These are phyloP conservation scores for Heritiera littoralis DNA, from an alignment of 345 rosid genomes.

Conservation along the genomic window DNA sequence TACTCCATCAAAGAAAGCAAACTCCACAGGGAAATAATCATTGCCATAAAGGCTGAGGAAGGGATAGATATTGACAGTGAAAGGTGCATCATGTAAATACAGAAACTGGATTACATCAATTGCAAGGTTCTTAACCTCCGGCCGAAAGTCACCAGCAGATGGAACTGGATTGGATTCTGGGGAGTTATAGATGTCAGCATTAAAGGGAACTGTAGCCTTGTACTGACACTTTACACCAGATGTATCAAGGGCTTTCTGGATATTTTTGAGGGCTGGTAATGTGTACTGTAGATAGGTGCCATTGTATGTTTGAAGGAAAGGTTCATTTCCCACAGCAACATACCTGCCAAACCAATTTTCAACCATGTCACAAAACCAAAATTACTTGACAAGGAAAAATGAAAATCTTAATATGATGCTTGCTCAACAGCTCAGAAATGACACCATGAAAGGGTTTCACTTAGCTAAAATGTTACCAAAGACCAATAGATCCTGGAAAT, in stretches of 20 bases:
- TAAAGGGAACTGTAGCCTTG: conserved; percentile 52
- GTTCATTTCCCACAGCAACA: conserved; percentile 30
- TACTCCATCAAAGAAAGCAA: conserved; percentile 49
- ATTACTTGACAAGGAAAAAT: not conserved
- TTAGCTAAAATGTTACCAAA: not conserved
- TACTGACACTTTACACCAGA: conserved; percentile 30
- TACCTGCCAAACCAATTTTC: conserved; percentile 20
- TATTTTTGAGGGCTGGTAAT: conserved; percentile 47
- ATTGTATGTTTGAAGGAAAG: conserved; percentile 39
- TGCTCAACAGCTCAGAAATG: too few relatives aligned
- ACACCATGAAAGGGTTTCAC: too few relatives aligned
- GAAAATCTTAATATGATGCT: too few relatives aligned
- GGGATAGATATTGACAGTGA: conserved; percentile 55
- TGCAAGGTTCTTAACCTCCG: conserved; percentile 21
- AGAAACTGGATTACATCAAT: conserved; percentile 23
- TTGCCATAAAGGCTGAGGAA: conserved; percentile 49
- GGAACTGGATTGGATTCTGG: conserved; percentile 25
- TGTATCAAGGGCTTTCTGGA: conserved; percentile 43
- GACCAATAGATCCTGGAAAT: too few relatives aligned
- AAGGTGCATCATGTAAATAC: conserved; percentile 35
- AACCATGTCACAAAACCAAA: conserved; percentile 1
- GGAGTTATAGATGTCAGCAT: conserved; percentile 49
- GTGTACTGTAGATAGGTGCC: conserved; percentile 36
- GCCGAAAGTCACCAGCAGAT: conserved; percentile 25
- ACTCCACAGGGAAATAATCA: conserved; percentile 43